These are phyloP conservation scores for Ascochyta rabiei DNA, from an alignment of 2,329 filamentous ascomycete species.

Conservation along the genomic window DNA sequence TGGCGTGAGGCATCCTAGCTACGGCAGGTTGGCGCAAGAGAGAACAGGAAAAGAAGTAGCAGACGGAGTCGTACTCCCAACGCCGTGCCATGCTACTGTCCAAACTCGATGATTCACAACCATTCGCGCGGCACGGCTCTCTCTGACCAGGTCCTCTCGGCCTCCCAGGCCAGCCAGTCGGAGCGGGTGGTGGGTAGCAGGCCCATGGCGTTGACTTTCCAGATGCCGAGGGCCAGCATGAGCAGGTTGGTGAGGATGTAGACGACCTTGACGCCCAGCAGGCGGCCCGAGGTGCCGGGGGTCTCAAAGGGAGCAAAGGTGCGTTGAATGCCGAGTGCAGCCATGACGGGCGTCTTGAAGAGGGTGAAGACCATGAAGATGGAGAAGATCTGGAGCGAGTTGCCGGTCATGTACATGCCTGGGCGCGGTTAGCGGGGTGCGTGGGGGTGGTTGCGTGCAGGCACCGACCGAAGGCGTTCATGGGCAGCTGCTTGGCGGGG, in stretches of 20 bases:
- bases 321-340: constrained; percentile 79
- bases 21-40: not conserved
- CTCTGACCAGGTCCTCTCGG: constrained; percentile 60
- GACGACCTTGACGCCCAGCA: constrained; percentile 83
- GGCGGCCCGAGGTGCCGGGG: constrained; percentile 72
- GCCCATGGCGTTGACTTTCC: constrained; percentile 98
- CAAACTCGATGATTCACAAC: constrained; percentile 24
- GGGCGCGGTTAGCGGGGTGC: not conserved
- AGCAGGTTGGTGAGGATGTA: constrained; percentile 88
- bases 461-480: constrained; percentile 85
- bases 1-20: not conserved
- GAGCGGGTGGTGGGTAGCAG: constrained; percentile 94
- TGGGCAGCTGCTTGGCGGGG: constrained; percentile 90
- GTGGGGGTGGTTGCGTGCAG: not conserved
- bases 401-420: constrained; percentile 99
- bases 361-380: constrained; percentile 99
- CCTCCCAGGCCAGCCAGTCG: constrained; percentile 97
- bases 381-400: constrained; percentile 96
- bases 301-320: constrained; percentile 94
- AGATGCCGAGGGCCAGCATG: constrained; percentile 83
- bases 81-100: constrained; percentile 8
- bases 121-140: constrained; percentile 45
- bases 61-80: not conserved
- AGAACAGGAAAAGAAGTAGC: not conserved
- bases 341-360: constrained; percentile 94